Evolutionary conservation across 305 asterid genomes (phyloP).

Genomic region (Fraxinus velutina): DNA sequence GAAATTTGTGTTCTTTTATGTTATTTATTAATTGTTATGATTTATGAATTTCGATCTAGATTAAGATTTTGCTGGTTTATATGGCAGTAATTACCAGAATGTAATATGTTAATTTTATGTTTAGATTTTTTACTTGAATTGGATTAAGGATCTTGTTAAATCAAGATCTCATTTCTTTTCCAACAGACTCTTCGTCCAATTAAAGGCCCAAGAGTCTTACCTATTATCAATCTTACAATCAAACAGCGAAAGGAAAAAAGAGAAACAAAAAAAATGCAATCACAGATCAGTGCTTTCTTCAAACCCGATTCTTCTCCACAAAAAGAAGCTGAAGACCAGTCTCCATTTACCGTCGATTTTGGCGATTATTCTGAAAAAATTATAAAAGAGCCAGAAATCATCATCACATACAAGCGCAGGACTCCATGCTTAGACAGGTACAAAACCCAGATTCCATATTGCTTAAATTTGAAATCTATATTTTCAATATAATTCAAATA

Average conservation of each 20-base stretch:
- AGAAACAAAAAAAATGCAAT: conserved; percentile 36
- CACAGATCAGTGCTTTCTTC: conserved; percentile 60
- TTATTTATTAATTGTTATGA: background rate
- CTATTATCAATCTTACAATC: background rate
- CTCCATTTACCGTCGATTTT: conserved; percentile 21
- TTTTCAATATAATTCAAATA: background rate
- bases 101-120: too few relatives aligned
- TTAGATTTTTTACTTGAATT: too few relatives aligned
- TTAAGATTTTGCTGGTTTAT: too few relatives aligned
- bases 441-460: background rate
- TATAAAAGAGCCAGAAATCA: conserved; percentile 35
- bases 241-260: background rate
- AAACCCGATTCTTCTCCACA: conserved; percentile 31
- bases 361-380: conserved; percentile 8
- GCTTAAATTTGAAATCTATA: background rate
- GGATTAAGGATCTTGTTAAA: too few relatives aligned
- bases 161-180: too few relatives aligned
- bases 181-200: background rate
- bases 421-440: conserved; percentile 29
- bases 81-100: too few relatives aligned
- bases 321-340: conserved; percentile 26
- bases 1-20: background rate
- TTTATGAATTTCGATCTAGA: background rate
- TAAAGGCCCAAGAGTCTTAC: background rate
- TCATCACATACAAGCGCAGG: conserved; percentile 40